Base-by-base conservation (phyloP, 1,139 yeast species). In the Diutina rugosa region DNA sequence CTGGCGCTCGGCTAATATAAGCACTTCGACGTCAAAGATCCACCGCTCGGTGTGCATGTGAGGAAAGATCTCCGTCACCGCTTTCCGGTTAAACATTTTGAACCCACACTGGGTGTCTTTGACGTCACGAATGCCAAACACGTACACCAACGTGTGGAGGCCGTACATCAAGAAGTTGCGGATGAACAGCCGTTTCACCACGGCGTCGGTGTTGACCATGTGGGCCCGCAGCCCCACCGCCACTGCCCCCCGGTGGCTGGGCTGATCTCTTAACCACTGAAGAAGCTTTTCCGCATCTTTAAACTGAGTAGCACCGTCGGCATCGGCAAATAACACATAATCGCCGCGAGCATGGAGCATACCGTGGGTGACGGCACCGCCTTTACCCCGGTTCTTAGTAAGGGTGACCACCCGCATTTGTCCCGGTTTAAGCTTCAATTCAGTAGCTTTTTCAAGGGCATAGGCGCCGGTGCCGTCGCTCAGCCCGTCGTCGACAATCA, bases 361-460 rank as follows among this genome's bases (percentile, higher is more conserved):
- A 4, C 99, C 99, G 68, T 93, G 98, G 18, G 96, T 84, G 0
- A 95, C 99, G 0, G 98, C 99, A 8, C 99, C 99, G 26, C 99
- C 99, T 70, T 93, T 93, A 35, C 99, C 99, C 63, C 99, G 77
- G 67, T 93, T 93, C 60, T 81, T 69, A 47, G 72, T 80, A 59
- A 93, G 76, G 61, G 78, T 79, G 35, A 90, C 77, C 49, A 90
- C 91, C 61, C 91, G 76, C 67, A 95, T 65, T 51, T 77, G 76
- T 56, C 84, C 87, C 0, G 90, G 84, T 35, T 68, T 59, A 56
- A 89, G 69, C 2, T 72, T 67, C 28, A 59, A 51, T 45, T 76
- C 67, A 6, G 63, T 61, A 1, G 96, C 95, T 69, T 87, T 77
- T 26, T 76, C 67, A 47, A 93, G 68, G 4, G 97, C 96, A 65